Base-by-base conservation (phyloP, 768 basidiomycete genomes). In the Cystofilobasidium capitatum region DNA sequence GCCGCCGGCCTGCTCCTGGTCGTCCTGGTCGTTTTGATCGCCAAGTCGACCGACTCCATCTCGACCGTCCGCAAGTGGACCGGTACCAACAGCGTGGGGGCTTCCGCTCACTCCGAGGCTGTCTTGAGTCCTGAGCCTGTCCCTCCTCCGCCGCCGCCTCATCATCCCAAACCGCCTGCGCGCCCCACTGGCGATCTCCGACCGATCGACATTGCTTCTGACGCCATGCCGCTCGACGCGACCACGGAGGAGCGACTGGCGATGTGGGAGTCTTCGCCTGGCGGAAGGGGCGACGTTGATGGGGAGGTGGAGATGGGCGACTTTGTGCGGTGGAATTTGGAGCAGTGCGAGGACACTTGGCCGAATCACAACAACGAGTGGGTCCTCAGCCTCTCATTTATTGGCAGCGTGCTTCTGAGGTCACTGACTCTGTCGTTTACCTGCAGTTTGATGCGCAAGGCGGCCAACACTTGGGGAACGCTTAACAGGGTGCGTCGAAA, bases 321-420 rank as follows among this genome's bases (percentile, higher is more conserved):
- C 16, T 79, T 78, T 70, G 73, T 74, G 24, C 58, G 65, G 42
- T 78, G 74, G 75, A 79, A 77, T 68, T 60, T 72, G 5, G 75
- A 79, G 71, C 73, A 74, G 54, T 67, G 66, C 45, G 57, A 44
- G 57, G 47, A 65, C 33, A 31, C 55, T 17, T 58, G 57, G 64
- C 55, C 55, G 6, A 58, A 57, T 20, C 39, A 58, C 20, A 58
- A 57, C 22, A 31, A 42, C 14, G 64, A 65, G 64, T 65, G 39
- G 29, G 64, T 36, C 36, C 14, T 26, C 2, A 17, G 20, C 29
- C 12, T 13, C 26, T 9, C 24, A 1, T 1, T 2, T 61, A 35
- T n/a, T 36, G 17, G 31, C 40, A 29, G 13, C 12, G 4, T 22
- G 35, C 49, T 33, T 49, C 42, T 40, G 14, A 6, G 8, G 1